phyloP scores from a whole-genome alignment of 2,329 filamentous ascomycete species.

The Hypoxylon sp. region DNA sequence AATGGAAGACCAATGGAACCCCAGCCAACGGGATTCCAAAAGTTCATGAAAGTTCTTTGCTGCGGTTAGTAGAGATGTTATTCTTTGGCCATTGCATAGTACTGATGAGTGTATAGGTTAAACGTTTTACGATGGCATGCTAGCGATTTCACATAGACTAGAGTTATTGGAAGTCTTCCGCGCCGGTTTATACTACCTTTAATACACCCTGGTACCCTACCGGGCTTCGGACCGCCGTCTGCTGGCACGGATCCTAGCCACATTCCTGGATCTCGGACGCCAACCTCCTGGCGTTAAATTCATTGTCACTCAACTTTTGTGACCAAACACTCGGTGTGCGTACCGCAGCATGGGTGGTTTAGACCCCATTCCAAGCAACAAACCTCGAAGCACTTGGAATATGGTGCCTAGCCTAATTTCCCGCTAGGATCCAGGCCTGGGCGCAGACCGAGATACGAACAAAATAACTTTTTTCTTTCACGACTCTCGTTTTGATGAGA shows the following conservation, averaged over 20 bases:
- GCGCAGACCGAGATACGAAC: conserved; percentile 46
- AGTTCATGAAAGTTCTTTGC: conserved; percentile 92
- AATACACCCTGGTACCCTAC: conserved; percentile 46
- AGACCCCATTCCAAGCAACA: conserved; percentile 23
- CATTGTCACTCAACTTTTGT: conserved; percentile 8
- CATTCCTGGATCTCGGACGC: conserved; percentile 23
- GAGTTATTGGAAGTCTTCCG: conserved; percentile 45
- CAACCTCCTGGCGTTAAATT: conserved; percentile 15
- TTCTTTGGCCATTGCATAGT: not conserved
- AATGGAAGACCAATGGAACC: conserved; percentile 71
- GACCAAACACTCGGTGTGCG: conserved; percentile 11
- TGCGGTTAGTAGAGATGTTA: conserved; percentile 72
- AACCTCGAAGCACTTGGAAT: conserved; percentile 26
- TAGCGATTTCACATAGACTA: conserved; percentile 50
- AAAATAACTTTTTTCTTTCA: conserved; percentile 47
- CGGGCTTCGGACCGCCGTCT: conserved; percentile 37
- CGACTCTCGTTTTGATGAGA: conserved; percentile 52
- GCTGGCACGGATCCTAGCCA: conserved; percentile 32
- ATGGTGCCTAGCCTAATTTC: conserved; percentile 32
- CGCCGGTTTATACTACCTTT: conserved; percentile 45
- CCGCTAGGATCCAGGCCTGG: conserved; percentile 40
- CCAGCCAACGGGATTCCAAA: conserved; percentile 86
- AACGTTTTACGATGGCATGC: conserved; percentile 42
- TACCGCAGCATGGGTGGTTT: conserved; percentile 18
- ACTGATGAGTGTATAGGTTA: conserved; percentile 42